Evolutionary conservation across 1,284 basidiomycete genomes (phyloP).

Genomic region (Cutaneotrichosporon daszewskae): DNA sequence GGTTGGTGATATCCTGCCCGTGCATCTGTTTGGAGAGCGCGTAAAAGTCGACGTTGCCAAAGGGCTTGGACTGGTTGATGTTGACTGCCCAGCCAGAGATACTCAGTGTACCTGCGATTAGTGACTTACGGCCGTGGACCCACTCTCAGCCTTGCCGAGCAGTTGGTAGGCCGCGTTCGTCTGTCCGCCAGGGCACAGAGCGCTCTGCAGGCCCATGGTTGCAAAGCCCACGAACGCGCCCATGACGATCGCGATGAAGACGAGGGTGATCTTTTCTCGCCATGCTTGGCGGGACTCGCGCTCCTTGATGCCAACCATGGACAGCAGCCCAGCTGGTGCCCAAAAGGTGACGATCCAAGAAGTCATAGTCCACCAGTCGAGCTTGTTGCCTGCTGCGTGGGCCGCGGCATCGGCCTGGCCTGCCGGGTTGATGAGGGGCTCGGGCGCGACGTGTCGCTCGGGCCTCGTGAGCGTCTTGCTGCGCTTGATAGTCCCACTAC

Average conservation of each 20-base stretch:
- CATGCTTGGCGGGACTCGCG: constrained; percentile 78
- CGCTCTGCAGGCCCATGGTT: constrained; percentile 89
- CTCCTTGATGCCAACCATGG: constrained; percentile 71
- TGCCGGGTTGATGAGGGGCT: constrained; percentile 79
- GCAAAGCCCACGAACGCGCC: constrained; percentile 82
- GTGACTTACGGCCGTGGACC: constrained; percentile 13
- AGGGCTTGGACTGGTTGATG: constrained; percentile 58
- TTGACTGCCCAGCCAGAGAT: constrained; percentile 75
- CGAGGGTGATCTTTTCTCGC: constrained; percentile 95
- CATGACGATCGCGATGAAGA: constrained; percentile 72
- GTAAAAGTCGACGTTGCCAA: constrained; percentile 57
- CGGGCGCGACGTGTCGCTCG: constrained; percentile 86
- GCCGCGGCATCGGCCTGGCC: constrained; percentile 27
- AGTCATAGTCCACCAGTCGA: constrained; percentile 71
- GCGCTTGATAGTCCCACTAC: constrained; percentile 49
- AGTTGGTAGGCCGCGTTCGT: constrained; percentile 23
- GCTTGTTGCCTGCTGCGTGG: constrained; percentile 26
- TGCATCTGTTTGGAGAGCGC: constrained; percentile 56
- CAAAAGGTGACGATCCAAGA: constrained; percentile 79
- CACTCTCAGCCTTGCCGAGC: constrained; percentile 35
- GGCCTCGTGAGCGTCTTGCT: constrained; percentile 94
- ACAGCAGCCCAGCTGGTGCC: constrained; percentile 74
- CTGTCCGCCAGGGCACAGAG: constrained; percentile 68
- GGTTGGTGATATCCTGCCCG: constrained; percentile 82
- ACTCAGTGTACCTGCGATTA: constrained; percentile 60